Evolutionary conservation across 2,329 filamentous ascomycete genomes (phyloP).

Genomic region (Lojkania enalia): DNA sequence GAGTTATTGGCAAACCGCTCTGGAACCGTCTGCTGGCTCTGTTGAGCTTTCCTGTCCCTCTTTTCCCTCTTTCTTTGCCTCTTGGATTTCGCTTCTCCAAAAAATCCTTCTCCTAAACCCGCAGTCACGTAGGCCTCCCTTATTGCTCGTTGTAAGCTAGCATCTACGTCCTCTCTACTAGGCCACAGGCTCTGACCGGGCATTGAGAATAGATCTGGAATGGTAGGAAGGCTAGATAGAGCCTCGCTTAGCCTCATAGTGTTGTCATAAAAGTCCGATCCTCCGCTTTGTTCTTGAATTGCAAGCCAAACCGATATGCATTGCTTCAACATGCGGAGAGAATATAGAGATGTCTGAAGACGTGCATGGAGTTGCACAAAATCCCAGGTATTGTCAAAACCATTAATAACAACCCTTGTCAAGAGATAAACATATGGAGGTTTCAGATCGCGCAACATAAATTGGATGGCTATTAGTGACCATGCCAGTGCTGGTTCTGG

Average conservation of each 20-base stretch:
- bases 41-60: slow-evolving; percentile 16
- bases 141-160: slow-evolving; percentile 21
- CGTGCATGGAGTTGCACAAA: slow-evolving; percentile 46
- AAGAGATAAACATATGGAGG: slow-evolving; percentile 21
- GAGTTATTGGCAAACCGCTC: neutral
- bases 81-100: slow-evolving; percentile 13
- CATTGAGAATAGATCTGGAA: slow-evolving; percentile 28
- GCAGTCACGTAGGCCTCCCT: slow-evolving; percentile 32
- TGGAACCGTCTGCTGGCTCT: neutral
- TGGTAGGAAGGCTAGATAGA: slow-evolving; percentile 28
- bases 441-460: slow-evolving; percentile 27
- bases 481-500: slow-evolving; percentile 21
- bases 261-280: neutral
- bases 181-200: slow-evolving; percentile 23
- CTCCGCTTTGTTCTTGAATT: slow-evolving; percentile 4
- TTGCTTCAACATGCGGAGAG: slow-evolving; percentile 48
- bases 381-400: slow-evolving; percentile 42
- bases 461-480: slow-evolving; percentile 29
- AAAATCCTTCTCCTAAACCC: slow-evolving; percentile 31
- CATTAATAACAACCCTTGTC: slow-evolving; percentile 28
- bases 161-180: slow-evolving; percentile 18
- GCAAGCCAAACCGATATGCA: slow-evolving; percentile 31
- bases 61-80: slow-evolving; percentile 33
- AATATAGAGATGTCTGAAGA: slow-evolving; percentile 49
- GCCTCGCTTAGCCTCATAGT: slow-evolving; percentile 12